Percentiles rank a stretch among this genome's conserved stretches.
phyloP scores from a whole-genome alignment of 2,329 filamentous ascomycete species.

The Corinectria fuckeliana region DNA sequence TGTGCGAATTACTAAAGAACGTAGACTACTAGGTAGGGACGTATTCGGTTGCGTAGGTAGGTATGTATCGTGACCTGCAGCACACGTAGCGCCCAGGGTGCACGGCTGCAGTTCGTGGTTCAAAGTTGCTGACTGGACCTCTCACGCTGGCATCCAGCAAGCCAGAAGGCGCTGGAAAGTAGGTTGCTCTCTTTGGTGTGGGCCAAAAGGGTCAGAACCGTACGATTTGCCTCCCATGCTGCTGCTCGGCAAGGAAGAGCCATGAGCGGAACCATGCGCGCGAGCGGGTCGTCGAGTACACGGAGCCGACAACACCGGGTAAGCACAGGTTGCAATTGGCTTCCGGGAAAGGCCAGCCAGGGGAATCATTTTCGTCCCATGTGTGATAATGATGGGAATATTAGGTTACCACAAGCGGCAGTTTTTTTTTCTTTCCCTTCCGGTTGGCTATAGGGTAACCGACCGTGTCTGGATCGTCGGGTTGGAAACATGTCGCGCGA shows the following conservation, averaged over 20 bases:
- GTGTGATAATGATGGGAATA: neutral
- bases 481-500: no score
- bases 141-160: no score
- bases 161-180: neutral
- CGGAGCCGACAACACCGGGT: constrained; percentile 7
- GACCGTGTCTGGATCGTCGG: no score
- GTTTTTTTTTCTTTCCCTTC: no score
- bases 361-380: neutral
- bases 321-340: constrained; percentile 13
- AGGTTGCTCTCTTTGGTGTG: neutral
- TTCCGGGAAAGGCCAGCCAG: neutral
- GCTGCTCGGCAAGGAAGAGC: constrained; percentile 17
- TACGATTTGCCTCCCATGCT: constrained; percentile 16
- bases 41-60: no score
- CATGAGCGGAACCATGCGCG: constrained; percentile 2
- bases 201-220: constrained; percentile 13
- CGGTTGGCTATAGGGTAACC: neutral
- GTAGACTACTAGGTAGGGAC: no score
- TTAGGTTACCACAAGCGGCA: no score
- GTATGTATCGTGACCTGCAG: neutral
- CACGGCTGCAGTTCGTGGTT: constrained; percentile 22
- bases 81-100: neutral
- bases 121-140: constrained; percentile 1
- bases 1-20: no score
- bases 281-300: constrained; percentile 10